Evolutionary conservation across 306 rosid genomes (phyloP), one percentile per base, ranked within the genome.

Genomic region (Heteromeles arbutifolia): DNA sequence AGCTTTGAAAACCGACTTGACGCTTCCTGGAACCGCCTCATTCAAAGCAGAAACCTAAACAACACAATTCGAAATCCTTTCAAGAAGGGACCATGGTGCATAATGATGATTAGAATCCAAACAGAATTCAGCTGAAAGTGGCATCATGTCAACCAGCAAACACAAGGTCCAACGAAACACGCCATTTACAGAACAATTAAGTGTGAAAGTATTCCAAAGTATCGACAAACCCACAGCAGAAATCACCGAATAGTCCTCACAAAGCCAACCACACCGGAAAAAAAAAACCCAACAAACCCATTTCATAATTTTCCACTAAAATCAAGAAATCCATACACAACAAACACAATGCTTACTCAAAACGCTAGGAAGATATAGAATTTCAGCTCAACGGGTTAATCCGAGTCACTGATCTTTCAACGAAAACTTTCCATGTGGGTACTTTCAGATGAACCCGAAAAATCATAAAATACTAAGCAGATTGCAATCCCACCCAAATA

Each of bases 1-100:
- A 81, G 97, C 91, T 88, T 90, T 95, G 69, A 95, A 92, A 58
- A 95, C 97, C 2, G 97, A 92, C 79, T 90, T 92, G 58, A 78
- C 98, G 67, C 93, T 95, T 11, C 97, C 96, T 52, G 85, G 83
- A 76, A 80, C 86, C 24, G 97, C 96, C 81, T 90, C 98, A 80
- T 95, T 95, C 63, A 95, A 81, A 82, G 98, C 98, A 74, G 92
- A 85, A 48, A 90, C 97, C 98, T 95, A 70, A 52, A 43, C 22
- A 59, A 72, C 25, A 78, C 5, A 70, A 24, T 72, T 71, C 11
- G 9, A 11, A 17, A n/a, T 57, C 57, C 25, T 17, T 25, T 37
- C 57, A 61, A 18, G 28, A 3, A 59, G 25, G 32, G 6, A 26
- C 31, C 44, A 19, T 5, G 28, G 24, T 10, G 14, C 13, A 19